A percentile compares a stretch with the other conserved stretches of the same genome.
Conservation (phyloP, 2,329 filamentous ascomycete species). For the Alternaria atra region DNA sequence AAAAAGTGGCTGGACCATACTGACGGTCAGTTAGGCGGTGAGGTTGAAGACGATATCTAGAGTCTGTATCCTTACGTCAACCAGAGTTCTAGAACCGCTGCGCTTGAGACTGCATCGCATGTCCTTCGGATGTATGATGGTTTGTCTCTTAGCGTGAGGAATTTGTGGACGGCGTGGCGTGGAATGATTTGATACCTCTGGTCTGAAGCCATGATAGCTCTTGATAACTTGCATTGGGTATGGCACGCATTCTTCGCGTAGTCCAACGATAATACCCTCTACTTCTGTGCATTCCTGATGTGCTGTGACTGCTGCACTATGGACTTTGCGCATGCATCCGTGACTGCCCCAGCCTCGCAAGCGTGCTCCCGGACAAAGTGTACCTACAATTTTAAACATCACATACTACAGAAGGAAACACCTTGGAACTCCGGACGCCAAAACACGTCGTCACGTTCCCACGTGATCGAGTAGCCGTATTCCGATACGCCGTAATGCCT, state of each 20-base stretch:
- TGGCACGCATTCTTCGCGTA: background rate
- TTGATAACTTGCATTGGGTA: background rate
- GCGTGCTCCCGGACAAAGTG: background rate
- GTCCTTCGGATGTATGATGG: background rate
- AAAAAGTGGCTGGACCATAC: slow-evolving; percentile 18
- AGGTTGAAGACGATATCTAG: slow-evolving; percentile 11
- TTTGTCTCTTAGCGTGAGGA: background rate
- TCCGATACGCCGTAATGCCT: background rate
- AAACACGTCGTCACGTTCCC: slow-evolving; percentile 8
- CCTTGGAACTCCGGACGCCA: background rate
- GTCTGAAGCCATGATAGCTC: background rate
- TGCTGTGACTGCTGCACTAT: background rate
- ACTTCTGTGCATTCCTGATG: background rate
- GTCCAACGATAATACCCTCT: background rate
- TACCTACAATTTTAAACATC: background rate
- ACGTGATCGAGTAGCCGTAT: background rate
- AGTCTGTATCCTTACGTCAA: background rate
- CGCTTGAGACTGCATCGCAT: background rate
- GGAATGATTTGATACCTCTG: background rate
- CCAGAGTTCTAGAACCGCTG: background rate
- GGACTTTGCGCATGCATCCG: background rate
- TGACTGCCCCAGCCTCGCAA: background rate
- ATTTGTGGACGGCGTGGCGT: background rate
- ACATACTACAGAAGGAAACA: background rate
- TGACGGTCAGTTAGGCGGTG: slow-evolving; percentile 19